A percentile compares a stretch with the other conserved stretches of the same genome.
Evolutionary conservation across 2,329 filamentous ascomycete genomes (phyloP).

Genomic region (Seiridium unicorne): DNA sequence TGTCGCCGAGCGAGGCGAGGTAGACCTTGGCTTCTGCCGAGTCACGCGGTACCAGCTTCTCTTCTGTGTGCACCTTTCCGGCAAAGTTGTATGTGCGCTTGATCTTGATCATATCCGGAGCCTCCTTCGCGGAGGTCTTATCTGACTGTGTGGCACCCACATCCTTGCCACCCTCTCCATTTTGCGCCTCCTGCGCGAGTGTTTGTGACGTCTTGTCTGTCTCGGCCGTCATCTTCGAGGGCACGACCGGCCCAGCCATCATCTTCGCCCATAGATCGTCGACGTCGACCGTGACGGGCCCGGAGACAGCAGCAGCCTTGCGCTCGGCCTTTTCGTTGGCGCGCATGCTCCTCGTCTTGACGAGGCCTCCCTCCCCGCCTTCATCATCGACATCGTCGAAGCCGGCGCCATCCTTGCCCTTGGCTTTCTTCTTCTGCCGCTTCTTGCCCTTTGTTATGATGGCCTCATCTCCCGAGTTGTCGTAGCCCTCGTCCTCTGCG

Average conservation of each 20-base stretch:
- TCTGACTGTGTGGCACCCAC: constrained; percentile 7
- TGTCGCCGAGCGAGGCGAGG: constrained; percentile 48
- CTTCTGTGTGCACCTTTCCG: constrained; percentile 68
- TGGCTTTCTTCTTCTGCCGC: constrained; percentile 41
- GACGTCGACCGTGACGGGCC: constrained; percentile 68
- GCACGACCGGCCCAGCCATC: constrained; percentile 43
- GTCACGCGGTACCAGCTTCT: constrained; percentile 64
- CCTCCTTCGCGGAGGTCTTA: constrained; percentile 21
- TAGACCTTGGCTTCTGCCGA: constrained; percentile 67
- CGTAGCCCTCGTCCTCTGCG: constrained; percentile 48
- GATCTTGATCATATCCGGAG: constrained; percentile 54
- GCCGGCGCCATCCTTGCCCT: constrained; percentile 35
- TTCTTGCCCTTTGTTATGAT: constrained; percentile 64
- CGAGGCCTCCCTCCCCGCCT: constrained; percentile 58
- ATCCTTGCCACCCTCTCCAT: neutral
- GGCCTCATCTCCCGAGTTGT: constrained; percentile 72
- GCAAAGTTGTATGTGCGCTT: constrained; percentile 75
- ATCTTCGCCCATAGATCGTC: constrained; percentile 70
- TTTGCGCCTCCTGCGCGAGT: neutral
- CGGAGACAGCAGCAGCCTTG: constrained; percentile 48
- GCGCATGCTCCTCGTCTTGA: constrained; percentile 72
- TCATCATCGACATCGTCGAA: constrained; percentile 46
- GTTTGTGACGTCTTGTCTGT: constrained; percentile 10
- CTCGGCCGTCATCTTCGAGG: constrained; percentile 23
- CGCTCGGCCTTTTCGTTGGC: constrained; percentile 64